Evolutionary conservation across 176 grass and related monocot species (phyloP).

Genomic region (Dendrocalamus sinicus): DNA sequence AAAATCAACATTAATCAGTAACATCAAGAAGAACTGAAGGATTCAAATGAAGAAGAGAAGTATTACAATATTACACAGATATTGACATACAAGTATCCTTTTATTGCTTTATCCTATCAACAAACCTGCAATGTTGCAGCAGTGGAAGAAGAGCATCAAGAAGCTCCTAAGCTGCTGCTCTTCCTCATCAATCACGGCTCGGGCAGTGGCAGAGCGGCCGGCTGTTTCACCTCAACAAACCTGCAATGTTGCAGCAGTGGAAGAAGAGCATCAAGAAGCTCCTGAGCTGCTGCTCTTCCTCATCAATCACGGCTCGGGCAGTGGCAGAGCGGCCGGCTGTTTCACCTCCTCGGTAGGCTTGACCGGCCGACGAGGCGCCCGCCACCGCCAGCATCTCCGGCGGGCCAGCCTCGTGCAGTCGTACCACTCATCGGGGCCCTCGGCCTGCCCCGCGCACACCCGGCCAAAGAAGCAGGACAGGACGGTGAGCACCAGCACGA

Average conservation of each 20-base stretch:
- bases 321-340: constrained; percentile 21
- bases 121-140: constrained; percentile 39
- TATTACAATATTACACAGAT: constrained; percentile 22
- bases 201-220: constrained; percentile 34
- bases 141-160: neutral
- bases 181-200: constrained; percentile 51
- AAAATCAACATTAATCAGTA: constrained; percentile 11
- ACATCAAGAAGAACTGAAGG: neutral
- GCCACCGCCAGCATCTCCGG: constrained; percentile 40
- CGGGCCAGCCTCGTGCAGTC: constrained; percentile 54
- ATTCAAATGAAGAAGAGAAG: constrained; percentile 2
- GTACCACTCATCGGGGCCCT: constrained; percentile 66
- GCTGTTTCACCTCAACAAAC: constrained; percentile 51
- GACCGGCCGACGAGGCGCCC: constrained; percentile 23
- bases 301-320: constrained; percentile 61
- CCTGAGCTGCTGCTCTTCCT: neutral
- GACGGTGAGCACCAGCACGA: constrained; percentile 61
- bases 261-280: neutral
- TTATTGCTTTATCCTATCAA: constrained; percentile 5
- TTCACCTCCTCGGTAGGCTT: constrained; percentile 28
- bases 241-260: neutral
- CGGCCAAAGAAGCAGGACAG: constrained; percentile 73
- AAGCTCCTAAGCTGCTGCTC: neutral
- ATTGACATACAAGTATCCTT: neutral
- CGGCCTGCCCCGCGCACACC: constrained; percentile 51